Evolutionary conservation across 371 early-diverging fungal species (phyloP).

Genomic region (Catenaria anguillulae): DNA sequence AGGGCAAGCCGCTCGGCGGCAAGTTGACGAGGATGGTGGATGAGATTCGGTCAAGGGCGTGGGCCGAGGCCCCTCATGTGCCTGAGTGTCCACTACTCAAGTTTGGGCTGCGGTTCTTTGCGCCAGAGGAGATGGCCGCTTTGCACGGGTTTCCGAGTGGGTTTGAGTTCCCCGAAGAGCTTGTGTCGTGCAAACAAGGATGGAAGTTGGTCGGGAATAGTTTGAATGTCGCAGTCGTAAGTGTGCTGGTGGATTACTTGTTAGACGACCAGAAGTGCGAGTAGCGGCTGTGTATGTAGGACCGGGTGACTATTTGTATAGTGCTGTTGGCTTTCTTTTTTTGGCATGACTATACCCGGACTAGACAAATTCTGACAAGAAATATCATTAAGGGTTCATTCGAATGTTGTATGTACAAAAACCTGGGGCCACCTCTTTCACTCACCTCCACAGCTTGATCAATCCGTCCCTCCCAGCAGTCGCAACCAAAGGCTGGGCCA

Average conservation of each 20-base stretch:
- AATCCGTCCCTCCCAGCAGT: neutral
- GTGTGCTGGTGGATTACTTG: neutral
- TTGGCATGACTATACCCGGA: too few species aligned
- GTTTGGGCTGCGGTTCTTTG: neutral
- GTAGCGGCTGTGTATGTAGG: too few species aligned
- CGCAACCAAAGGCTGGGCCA: neutral
- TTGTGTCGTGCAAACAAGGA: neutral
- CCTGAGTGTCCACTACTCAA: neutral
- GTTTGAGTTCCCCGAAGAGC: neutral
- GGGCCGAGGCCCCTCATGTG: neutral
- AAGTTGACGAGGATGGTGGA: neutral
- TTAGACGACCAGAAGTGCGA: neutral
- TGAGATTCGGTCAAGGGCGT: neutral
- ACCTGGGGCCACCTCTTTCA: too few species aligned
- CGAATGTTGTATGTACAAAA: too few species aligned
- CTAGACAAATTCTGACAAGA: too few species aligned
- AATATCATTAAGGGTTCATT: too few species aligned
- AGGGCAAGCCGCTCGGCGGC: neutral
- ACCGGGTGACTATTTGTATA: too few species aligned
- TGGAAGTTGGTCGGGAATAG: neutral
- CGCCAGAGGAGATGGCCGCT: constrained; percentile 1
- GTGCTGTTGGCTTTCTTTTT: too few species aligned
- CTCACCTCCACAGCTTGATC: neutral
- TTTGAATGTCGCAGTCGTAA: neutral
- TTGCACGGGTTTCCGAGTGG: neutral